A percentile compares a stretch with the other conserved stretches of the same genome.
Conservation (phyloP, 805 yeast species). For the Candida palmyrensis region DNA sequence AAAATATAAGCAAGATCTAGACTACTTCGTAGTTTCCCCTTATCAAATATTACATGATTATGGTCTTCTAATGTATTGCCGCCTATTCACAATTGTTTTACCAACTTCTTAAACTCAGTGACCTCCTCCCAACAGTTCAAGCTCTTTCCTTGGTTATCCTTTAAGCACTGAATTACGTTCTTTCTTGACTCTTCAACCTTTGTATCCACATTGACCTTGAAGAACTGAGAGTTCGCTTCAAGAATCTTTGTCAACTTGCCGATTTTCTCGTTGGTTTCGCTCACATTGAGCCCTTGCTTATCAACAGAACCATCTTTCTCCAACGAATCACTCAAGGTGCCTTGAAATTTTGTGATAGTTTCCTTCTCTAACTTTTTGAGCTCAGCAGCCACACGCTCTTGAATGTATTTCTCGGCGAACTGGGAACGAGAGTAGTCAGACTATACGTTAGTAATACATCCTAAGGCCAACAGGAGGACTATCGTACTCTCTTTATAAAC, state of each 20-base stretch:
- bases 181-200: slow-evolving; percentile 43
- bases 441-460: slow-evolving; percentile 11
- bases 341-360: slow-evolving; percentile 47
- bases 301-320: slow-evolving; percentile 27
- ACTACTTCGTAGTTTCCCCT: too few relatives aligned
- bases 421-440: slow-evolving; percentile 70
- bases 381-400: slow-evolving; percentile 57
- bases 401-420: slow-evolving; percentile 59
- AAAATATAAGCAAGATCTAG: too few relatives aligned
- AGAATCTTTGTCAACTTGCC: slow-evolving; percentile 27
- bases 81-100: slow-evolving; percentile 43
- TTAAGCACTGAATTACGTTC: slow-evolving; percentile 55
- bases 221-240: slow-evolving; percentile 28
- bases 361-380: slow-evolving; percentile 50
- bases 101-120: slow-evolving; percentile 58
- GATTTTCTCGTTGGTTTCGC: slow-evolving; percentile 37
- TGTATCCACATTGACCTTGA: slow-evolving; percentile 28
- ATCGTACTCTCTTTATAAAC: too few relatives aligned
- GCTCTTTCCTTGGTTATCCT: slow-evolving; percentile 56
- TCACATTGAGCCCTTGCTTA: slow-evolving; percentile 22
- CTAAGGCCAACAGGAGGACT: too few relatives aligned
- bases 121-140: slow-evolving; percentile 83
- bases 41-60: background rate
- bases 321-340: slow-evolving; percentile 40
- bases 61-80: too few relatives aligned